Evolutionary conservation across 495 filamentous ascomycete genomes (phyloP), one percentile per base, ranked within the genome.

Genomic region (Hamigera avellanea): DNA sequence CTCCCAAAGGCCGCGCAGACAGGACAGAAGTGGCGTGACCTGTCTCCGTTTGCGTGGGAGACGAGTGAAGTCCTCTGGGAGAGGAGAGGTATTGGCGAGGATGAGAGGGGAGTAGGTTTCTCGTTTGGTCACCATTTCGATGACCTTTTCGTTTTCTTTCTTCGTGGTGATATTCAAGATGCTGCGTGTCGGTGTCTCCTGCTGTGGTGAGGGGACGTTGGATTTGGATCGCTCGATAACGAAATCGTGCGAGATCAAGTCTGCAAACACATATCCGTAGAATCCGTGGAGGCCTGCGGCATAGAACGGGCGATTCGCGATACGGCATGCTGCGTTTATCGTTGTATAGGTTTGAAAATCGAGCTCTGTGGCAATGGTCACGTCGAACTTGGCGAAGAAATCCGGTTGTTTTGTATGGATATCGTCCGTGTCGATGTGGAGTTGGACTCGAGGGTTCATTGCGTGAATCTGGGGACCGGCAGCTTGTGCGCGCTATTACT

Each of bases 241-340:
- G 43, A 83, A 98, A 40, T 86, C 76, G 53, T 96, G 91, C 31
- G 70, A 67, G 48, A 93, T 83, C 9, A 98, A 68, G 52, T 98
- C 91, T 14, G 85, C 80, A 56, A 98, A 98, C 35, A 93, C 80
- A 53, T 83, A 98, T 19, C 93, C 93, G 58, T 93, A 95, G 50
- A 95, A 71, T 16, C 91, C 91, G 54, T 95, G 86, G 8, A 80
- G 73, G 31, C 75, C 79, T 14, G 85, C 83, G 19, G 87, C 86
- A 59, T 98, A 98, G 63, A 95, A 95, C 15, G 83, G 78, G 26
- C 75, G 72, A 41, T 73, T 67, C 37, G 78, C 71, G 15, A 89
- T 59, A 19, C 87, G 80, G 26, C 85, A 84, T 10, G 79, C 75
- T 8, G 81, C 80, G 56, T 98, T 95, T 61, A 95, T 82, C 9